Percentiles rank a stretch among this genome's conserved stretches.
These are phyloP conservation scores for Fusarium bactridioides DNA, from an alignment of 2,329 filamentous ascomycete species.

Conservation along the genomic window DNA sequence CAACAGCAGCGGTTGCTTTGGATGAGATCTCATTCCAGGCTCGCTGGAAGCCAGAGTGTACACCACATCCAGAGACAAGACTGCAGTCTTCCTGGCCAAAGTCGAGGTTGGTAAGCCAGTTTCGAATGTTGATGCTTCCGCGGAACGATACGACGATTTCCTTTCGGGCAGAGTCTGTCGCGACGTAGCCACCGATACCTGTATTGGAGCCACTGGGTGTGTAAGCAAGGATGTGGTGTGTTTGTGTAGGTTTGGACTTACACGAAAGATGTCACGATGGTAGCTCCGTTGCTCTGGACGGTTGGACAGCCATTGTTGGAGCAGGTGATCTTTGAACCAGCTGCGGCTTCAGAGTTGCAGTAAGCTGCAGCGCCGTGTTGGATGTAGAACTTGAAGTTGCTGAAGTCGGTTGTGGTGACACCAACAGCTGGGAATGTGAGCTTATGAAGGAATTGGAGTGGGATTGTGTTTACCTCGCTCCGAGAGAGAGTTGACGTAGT, in stretches of 20 bases:
- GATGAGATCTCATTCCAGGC: slow-evolving; percentile 64
- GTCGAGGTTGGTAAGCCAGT: slow-evolving; percentile 66
- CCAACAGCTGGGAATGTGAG: slow-evolving; percentile 4
- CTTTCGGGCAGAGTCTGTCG: slow-evolving; percentile 56
- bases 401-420: slow-evolving; percentile 41
- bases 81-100: slow-evolving; percentile 44
- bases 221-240: slow-evolving; percentile 7
- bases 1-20: slow-evolving; percentile 53
- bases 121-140: slow-evolving; percentile 65
- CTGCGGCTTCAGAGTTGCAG: slow-evolving; percentile 57
- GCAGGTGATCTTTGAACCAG: slow-evolving; percentile 55
- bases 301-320: slow-evolving; percentile 52
- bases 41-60: slow-evolving; percentile 66
- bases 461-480: slow-evolving; percentile 44
- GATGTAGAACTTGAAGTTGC: slow-evolving; percentile 56
- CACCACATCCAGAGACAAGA: slow-evolving; percentile 54
- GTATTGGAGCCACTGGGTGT: slow-evolving; percentile 50
- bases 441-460: not conserved
- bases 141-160: slow-evolving; percentile 68
- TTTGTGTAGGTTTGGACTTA: slow-evolving; percentile 36
- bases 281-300: slow-evolving; percentile 53
- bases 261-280: slow-evolving; percentile 53
- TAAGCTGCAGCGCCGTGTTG: slow-evolving; percentile 62
- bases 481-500: slow-evolving; percentile 42
- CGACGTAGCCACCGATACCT: slow-evolving; percentile 60